A percentile compares a stretch with the other conserved stretches of the same genome.
phyloP scores from a whole-genome alignment of 805 yeast species.

The Wickerhamiella cacticola region DNA sequence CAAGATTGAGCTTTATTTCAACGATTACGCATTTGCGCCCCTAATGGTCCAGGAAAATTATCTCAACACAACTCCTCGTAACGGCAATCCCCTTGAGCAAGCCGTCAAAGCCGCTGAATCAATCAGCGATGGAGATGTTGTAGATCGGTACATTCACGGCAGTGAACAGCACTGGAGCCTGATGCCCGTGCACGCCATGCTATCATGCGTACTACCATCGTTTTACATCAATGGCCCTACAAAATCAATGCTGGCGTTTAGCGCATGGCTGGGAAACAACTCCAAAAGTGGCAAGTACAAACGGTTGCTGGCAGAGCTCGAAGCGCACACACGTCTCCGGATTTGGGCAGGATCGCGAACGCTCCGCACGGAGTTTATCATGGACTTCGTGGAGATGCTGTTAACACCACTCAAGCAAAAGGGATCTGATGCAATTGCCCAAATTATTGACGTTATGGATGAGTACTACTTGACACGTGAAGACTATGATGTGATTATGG shows the following conservation, averaged over 20 bases:
- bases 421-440: constrained; percentile 53
- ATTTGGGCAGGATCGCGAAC: constrained; percentile 67
- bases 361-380: constrained; percentile 64
- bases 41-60: constrained; percentile 95
- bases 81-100: constrained; percentile 43
- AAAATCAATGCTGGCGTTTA: constrained; percentile 59
- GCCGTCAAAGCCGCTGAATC: constrained; percentile 75
- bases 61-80: constrained; percentile 43
- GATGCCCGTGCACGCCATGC: constrained; percentile 78
- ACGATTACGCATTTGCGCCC: constrained; percentile 90
- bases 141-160: constrained; percentile 72
- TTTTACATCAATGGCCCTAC: constrained; percentile 61
- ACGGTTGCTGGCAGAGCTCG: constrained; percentile 73
- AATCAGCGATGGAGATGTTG: constrained; percentile 72
- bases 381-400: constrained; percentile 47
- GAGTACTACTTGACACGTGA: constrained; percentile 74
- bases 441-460: constrained; percentile 66
- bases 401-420: constrained; percentile 43
- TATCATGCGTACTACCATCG: constrained; percentile 75
- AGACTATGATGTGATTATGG: constrained; percentile 84
- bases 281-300: constrained; percentile 69
- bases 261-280: constrained; percentile 82
- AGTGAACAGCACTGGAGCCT: constrained; percentile 91
- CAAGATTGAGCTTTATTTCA: constrained; percentile 78
- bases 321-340: constrained; percentile 71